Evolutionary conservation across 192 early-diverging fungal genomes (phyloP).

Genomic region (Umbelopsis ramanniana): DNA sequence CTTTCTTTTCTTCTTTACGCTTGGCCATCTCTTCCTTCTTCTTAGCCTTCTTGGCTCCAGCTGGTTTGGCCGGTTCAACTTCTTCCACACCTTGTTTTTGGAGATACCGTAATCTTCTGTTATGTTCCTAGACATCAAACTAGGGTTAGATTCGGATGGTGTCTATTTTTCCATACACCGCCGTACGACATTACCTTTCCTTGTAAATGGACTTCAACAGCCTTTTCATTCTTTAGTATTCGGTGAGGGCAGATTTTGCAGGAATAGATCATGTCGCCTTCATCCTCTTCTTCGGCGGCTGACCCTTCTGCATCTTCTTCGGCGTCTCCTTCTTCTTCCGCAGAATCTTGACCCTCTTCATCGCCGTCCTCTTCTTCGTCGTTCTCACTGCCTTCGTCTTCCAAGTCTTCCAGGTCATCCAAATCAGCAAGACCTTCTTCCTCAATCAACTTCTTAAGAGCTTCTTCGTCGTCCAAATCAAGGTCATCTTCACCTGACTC

Average conservation of each 20-base stretch:
- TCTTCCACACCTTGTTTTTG: constrained; percentile 24
- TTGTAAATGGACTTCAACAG: constrained; percentile 36
- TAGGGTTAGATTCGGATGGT: background rate
- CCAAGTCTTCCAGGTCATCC: background rate
- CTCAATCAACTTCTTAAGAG: background rate
- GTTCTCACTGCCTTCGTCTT: background rate
- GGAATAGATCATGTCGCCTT: constrained; percentile 22
- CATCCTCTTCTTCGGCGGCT: background rate
- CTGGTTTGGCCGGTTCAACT: constrained; percentile 16
- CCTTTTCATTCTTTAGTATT: constrained; percentile 24
- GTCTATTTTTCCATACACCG: background rate
- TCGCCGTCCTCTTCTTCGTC: no score
- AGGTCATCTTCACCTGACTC: background rate
- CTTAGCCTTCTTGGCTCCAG: background rate
- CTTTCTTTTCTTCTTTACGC: constrained; percentile 24
- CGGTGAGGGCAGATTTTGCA: constrained; percentile 36
- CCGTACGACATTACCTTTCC: constrained; percentile 23
- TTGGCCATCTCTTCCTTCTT: constrained; percentile 20
- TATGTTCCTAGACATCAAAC: constrained; percentile 16
- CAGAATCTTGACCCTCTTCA: background rate
- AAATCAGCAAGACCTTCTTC: background rate
- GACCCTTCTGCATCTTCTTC: constrained; percentile 14
- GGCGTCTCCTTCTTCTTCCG: constrained; percentile 1
- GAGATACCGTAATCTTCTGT: constrained; percentile 21
- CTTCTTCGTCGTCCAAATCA: constrained; percentile 14